Evolutionary conservation across 2,329 filamentous ascomycete species (phyloP).

Genomic region (Alternaria atra): DNA sequence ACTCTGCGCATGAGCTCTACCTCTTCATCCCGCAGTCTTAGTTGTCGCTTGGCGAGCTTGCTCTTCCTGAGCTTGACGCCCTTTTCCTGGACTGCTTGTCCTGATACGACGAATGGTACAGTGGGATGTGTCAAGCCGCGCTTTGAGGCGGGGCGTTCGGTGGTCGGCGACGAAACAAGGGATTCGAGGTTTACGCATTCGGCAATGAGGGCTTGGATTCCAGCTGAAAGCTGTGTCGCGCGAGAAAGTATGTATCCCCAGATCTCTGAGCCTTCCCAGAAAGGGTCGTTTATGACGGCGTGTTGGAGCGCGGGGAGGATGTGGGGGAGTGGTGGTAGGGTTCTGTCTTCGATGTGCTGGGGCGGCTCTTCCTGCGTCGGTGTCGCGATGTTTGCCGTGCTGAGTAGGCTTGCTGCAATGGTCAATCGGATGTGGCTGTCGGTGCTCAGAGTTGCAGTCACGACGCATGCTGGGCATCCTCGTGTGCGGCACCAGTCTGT

Average conservation of each 20-base stretch:
- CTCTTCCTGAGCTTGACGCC: conserved; percentile 48
- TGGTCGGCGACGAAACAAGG: conserved; percentile 47
- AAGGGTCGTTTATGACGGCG: conserved; percentile 53
- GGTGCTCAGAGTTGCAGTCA: conserved; percentile 55
- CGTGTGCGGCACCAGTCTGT: conserved; percentile 66
- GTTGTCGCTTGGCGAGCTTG: conserved; percentile 57
- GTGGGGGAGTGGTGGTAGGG: conserved; percentile 46
- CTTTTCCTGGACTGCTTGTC: conserved; percentile 25
- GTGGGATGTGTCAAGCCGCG: conserved; percentile 33
- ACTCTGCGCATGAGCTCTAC: conserved; percentile 54
- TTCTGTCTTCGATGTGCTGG: not conserved
- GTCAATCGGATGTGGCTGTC: conserved; percentile 59
- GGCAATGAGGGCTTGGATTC: conserved; percentile 57
- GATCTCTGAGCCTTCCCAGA: conserved; percentile 53
- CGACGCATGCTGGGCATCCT: conserved; percentile 64
- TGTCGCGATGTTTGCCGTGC: conserved; percentile 20
- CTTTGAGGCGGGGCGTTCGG: conserved; percentile 26
- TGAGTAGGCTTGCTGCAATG: conserved; percentile 58
- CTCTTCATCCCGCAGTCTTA: conserved; percentile 55
- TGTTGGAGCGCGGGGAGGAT: conserved; percentile 54
- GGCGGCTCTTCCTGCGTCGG: conserved; percentile 19
- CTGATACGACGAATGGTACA: conserved; percentile 16
- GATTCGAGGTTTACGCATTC: conserved; percentile 56
- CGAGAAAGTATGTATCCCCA: conserved; percentile 56
- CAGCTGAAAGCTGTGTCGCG: conserved; percentile 53